Evolutionary conservation across 257 asterid species (phyloP).

Genomic region (Echites panduratus): DNA sequence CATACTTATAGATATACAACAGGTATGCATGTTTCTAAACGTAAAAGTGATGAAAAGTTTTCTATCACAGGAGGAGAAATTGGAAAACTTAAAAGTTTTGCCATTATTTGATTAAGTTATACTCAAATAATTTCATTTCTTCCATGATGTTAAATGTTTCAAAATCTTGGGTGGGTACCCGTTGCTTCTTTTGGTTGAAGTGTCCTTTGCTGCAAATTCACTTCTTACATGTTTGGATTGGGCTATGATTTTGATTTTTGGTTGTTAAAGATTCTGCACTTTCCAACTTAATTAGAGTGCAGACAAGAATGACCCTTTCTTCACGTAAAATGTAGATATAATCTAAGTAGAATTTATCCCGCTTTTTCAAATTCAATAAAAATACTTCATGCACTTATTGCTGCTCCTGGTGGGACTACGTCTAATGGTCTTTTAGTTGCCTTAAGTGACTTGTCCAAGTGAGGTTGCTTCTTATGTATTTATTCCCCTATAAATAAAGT

Average conservation of each 20-base stretch:
- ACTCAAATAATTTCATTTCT: neutral
- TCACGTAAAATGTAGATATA: neutral
- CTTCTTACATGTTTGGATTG: neutral
- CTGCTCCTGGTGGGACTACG: neutral
- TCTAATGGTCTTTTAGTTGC: neutral
- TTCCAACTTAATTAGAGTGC: neutral
- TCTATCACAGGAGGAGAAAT: neutral
- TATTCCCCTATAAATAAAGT: neutral
- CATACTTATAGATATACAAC: neutral
- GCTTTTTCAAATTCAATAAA: neutral
- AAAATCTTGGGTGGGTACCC: too few species aligned
- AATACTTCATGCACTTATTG: neutral
- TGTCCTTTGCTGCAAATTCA: neutral
- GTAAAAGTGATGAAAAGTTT: neutral
- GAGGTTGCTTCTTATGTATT: neutral
- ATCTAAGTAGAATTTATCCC: neutral
- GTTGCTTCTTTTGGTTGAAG: neutral
- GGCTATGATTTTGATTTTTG: neutral
- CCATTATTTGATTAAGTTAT: neutral
- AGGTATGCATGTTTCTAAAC: neutral
- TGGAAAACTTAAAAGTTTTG: neutral
- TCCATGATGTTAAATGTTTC: neutral
- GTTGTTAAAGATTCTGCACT: neutral
- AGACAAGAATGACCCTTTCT: neutral
- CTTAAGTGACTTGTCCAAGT: neutral